Evolutionary conservation across 305 asterid genomes (phyloP).

Genomic region (Withania somnifera): DNA sequence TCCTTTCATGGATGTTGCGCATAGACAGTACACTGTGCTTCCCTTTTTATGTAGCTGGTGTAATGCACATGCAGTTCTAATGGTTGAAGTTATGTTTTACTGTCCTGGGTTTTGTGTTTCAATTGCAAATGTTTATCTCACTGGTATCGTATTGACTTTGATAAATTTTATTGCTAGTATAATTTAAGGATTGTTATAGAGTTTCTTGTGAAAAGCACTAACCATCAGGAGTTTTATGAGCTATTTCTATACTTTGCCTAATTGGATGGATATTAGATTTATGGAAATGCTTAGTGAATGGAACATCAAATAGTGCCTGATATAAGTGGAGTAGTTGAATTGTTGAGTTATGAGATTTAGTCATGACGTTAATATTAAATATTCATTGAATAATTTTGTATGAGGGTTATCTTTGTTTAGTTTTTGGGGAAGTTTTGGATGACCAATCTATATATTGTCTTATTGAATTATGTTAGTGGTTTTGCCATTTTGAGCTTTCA

Average conservation of each 20-base stretch:
- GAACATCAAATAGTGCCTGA: neutral
- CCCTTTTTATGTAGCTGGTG: too few species aligned
- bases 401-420: neutral
- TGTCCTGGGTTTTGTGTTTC: neutral
- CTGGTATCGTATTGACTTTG: neutral
- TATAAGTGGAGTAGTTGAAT: neutral
- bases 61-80: too few species aligned
- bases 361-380: neutral
- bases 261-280: neutral
- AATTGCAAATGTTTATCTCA: neutral
- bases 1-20: too few species aligned
- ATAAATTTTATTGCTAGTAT: neutral
- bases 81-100: neutral
- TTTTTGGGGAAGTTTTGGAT: neutral
- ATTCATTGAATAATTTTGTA: neutral
- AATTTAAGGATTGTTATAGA: neutral
- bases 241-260: neutral
- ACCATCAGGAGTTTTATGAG: neutral
- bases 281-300: neutral
- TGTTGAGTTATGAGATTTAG: neutral
- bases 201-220: neutral
- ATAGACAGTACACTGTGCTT: too few species aligned
- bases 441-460: neutral
- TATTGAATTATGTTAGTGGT: neutral
- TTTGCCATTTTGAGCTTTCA: neutral